A percentile compares a stretch with the other conserved stretches of the same genome.
Evolutionary conservation across 164 flowering plant genomes (phyloP).

Genomic region (Macadamia integrifolia): DNA sequence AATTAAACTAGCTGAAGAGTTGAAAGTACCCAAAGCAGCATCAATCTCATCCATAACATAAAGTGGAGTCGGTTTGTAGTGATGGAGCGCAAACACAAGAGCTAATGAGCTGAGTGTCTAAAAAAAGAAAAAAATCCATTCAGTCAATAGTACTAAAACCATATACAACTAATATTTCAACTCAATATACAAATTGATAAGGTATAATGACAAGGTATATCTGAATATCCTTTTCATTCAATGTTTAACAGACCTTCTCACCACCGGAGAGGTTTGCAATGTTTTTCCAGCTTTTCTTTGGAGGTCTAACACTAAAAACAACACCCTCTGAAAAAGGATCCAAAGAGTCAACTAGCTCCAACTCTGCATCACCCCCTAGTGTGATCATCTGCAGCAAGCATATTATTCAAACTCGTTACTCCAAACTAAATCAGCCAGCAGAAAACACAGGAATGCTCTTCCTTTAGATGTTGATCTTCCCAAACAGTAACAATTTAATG

Average conservation of each 20-base stretch:
- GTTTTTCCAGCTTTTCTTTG: slow-evolving; percentile 99
- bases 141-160: neutral
- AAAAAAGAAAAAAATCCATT: slow-evolving; percentile 8
- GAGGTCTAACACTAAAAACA: slow-evolving; percentile 98
- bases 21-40: slow-evolving; percentile 84
- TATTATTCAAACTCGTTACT: neutral
- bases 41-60: slow-evolving; percentile 99
- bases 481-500: no score
- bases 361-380: slow-evolving; percentile 99
- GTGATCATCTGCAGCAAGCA: slow-evolving; percentile 84
- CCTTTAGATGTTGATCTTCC: no score
- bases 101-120: slow-evolving; percentile 99
- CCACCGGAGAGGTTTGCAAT: slow-evolving; percentile 98
- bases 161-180: neutral
- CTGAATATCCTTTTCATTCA: neutral
- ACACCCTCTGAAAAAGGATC: slow-evolving; percentile 99
- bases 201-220: neutral
- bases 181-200: neutral
- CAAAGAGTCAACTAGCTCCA: slow-evolving; percentile 94
- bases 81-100: slow-evolving; percentile 96
- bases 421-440: no score
- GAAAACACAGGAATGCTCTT: no score
- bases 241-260: slow-evolving; percentile 65
- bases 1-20: neutral
- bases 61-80: slow-evolving; percentile 98